Conservation (phyloP, 805 yeast species). For the Metschnikowia baotianmanensis region DNA sequence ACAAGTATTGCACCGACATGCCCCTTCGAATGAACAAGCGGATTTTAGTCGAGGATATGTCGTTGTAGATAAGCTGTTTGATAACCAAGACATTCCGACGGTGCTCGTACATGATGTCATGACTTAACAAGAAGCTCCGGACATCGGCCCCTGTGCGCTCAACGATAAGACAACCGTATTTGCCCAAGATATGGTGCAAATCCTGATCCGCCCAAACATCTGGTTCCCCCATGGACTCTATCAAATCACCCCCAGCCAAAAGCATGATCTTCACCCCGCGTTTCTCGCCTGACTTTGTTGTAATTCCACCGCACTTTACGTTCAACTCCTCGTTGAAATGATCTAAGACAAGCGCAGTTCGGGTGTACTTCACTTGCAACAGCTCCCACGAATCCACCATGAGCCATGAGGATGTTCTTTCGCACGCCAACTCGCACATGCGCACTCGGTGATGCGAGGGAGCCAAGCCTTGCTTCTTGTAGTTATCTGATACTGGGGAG, state of each 20-base stretch:
- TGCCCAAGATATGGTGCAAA: constrained; percentile 90
- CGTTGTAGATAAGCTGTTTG: constrained; percentile 94
- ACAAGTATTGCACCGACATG: constrained; percentile 92
- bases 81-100: constrained; percentile 89
- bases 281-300: constrained; percentile 52
- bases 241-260: constrained; percentile 95
- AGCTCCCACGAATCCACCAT: constrained; percentile 99
- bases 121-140: constrained; percentile 83
- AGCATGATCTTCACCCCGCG: constrained; percentile 93
- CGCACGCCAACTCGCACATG: constrained; percentile 98
- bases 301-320: constrained; percentile 82
- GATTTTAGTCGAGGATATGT: constrained; percentile 92
- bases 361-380: constrained; percentile 81
- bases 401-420: constrained; percentile 92
- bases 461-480: constrained; percentile 90
- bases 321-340: constrained; percentile 96
- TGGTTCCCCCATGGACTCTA: constrained; percentile 99
- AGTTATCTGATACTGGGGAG: constrained; percentile 91
- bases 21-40: constrained; percentile 88
- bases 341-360: constrained; percentile 94
- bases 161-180: constrained; percentile 93
- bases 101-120: constrained; percentile 97
- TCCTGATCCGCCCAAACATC: constrained; percentile 98
- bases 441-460: constrained; percentile 86
- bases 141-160: constrained; percentile 98